phyloP scores from a whole-genome alignment of 148 eudicot species.

The Arbutus unedo region DNA sequence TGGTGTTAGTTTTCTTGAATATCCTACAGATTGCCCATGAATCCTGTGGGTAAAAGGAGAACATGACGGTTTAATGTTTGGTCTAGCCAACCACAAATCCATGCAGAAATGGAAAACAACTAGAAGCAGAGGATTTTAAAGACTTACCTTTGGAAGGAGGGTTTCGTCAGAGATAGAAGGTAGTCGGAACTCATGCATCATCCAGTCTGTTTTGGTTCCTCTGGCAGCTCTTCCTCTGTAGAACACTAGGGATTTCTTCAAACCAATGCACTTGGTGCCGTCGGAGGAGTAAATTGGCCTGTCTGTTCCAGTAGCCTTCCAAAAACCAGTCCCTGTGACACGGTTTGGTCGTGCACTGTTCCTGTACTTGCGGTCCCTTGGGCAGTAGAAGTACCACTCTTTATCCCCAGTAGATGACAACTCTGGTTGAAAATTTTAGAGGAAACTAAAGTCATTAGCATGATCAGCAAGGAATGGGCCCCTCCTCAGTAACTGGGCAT shows the following conservation, averaged over 20 bases:
- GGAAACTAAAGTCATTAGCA: background rate
- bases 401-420: slow-evolving; percentile 57
- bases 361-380: slow-evolving; percentile 67
- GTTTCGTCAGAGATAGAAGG: slow-evolving; percentile 41
- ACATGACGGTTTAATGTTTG: background rate
- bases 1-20: slow-evolving; percentile 77
- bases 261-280: slow-evolving; percentile 54
- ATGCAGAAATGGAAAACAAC: background rate
- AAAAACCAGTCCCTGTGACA: slow-evolving; percentile 64
- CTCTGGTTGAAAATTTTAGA: slow-evolving; percentile 28
- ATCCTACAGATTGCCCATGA: slow-evolving; percentile 93
- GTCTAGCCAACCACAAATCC: background rate
- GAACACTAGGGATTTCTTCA: slow-evolving; percentile 57
- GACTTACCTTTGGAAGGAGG: slow-evolving; percentile 39
- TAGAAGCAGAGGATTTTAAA: background rate
- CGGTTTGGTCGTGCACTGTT: slow-evolving; percentile 70
- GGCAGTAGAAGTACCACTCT: slow-evolving; percentile 79
- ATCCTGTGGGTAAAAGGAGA: slow-evolving; percentile 44
- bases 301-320: slow-evolving; percentile 81
- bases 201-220: slow-evolving; percentile 70
- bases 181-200: slow-evolving; percentile 78
- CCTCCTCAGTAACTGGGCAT: too few species aligned
- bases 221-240: slow-evolving; percentile 58
- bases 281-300: slow-evolving; percentile 63
- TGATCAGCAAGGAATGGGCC: background rate